These are phyloP conservation scores for Tolypocladium cylindrosporum DNA, from an alignment of 2,329 filamentous ascomycete genomes.

Conservation along the genomic window DNA sequence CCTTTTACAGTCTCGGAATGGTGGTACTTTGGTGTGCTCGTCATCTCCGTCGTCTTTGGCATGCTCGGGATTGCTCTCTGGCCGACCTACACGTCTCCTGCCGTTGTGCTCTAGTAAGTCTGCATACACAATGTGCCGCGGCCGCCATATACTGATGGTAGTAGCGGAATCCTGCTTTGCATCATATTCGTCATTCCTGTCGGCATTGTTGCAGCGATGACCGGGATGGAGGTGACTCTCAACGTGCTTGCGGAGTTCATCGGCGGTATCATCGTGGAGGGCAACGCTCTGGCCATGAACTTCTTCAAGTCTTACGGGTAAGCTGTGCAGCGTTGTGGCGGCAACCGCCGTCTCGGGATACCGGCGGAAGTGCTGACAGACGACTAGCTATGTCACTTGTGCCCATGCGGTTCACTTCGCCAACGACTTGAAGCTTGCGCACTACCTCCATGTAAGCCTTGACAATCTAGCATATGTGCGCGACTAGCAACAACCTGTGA, in stretches of 20 bases:
- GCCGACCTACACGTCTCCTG: slow-evolving; percentile 30
- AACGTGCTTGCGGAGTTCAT: slow-evolving; percentile 38
- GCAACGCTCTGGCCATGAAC: slow-evolving; percentile 35
- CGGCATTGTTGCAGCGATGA: slow-evolving; percentile 34
- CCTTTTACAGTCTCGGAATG: slow-evolving; percentile 28
- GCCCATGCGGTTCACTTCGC: slow-evolving; percentile 25
- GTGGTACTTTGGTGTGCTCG: slow-evolving; percentile 32
- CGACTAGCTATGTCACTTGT: slow-evolving; percentile 18
- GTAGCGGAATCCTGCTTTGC: slow-evolving; percentile 25
- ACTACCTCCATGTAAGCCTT: slow-evolving; percentile 30
- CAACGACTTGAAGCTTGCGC: slow-evolving; percentile 24
- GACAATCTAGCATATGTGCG: background rate
- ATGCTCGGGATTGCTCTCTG: slow-evolving; percentile 23
- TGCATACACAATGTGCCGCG: background rate
- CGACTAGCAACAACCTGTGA: background rate
- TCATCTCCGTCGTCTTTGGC: slow-evolving; percentile 21
- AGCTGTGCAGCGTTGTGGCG: background rate
- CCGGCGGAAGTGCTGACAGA: background rate
- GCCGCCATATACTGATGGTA: background rate
- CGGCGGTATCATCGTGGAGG: slow-evolving; percentile 29
- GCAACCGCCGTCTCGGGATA: background rate
- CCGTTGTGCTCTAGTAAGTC: slow-evolving; percentile 27
- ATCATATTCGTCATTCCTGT: slow-evolving; percentile 32
- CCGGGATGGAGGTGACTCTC: slow-evolving; percentile 27
- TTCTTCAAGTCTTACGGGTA: slow-evolving; percentile 33